Percentiles rank a stretch among this genome's conserved stretches.
Evolutionary conservation across 164 flowering plant genomes (phyloP).

Genomic region (Nelumbo lutea): DNA sequence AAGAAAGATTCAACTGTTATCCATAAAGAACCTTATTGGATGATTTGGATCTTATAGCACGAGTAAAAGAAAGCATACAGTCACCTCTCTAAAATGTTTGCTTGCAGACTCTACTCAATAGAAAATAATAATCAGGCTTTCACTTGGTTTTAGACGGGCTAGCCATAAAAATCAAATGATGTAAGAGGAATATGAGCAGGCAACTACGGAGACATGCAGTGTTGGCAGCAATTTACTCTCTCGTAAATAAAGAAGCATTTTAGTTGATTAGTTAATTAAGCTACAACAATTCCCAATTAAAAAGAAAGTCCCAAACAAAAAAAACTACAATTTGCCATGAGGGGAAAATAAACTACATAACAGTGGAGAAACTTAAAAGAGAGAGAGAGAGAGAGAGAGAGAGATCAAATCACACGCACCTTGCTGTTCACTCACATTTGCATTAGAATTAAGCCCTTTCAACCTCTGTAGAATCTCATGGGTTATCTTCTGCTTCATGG

Average conservation of each 20-base stretch:
- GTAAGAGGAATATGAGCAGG: too few species aligned
- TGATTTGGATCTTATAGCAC: too few species aligned
- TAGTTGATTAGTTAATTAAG: background rate
- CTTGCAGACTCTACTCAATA: too few species aligned
- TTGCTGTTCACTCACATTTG: conserved; percentile 42
- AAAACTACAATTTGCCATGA: background rate
- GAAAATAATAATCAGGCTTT: too few species aligned
- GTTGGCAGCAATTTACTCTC: background rate
- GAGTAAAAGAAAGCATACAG: too few species aligned
- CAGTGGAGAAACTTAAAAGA: background rate
- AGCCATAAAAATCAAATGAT: too few species aligned
- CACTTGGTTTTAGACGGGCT: too few species aligned
- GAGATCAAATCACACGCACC: conserved; percentile 39
- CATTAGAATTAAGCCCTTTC: conserved; percentile 40
- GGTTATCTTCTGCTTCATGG: conserved; percentile 51
- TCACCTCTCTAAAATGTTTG: too few species aligned
- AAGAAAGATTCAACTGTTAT: too few species aligned
- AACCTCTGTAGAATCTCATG: conserved; percentile 57
- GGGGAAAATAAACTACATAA: background rate
- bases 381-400: background rate
- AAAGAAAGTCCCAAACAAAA: background rate
- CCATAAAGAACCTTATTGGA: too few species aligned
- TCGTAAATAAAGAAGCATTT: background rate
- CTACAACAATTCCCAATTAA: background rate
- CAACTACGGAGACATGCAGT: too few species aligned